phyloP scores from a whole-genome alignment of 1,284 basidiomycete species.

The Hymenochaete sp. region DNA sequence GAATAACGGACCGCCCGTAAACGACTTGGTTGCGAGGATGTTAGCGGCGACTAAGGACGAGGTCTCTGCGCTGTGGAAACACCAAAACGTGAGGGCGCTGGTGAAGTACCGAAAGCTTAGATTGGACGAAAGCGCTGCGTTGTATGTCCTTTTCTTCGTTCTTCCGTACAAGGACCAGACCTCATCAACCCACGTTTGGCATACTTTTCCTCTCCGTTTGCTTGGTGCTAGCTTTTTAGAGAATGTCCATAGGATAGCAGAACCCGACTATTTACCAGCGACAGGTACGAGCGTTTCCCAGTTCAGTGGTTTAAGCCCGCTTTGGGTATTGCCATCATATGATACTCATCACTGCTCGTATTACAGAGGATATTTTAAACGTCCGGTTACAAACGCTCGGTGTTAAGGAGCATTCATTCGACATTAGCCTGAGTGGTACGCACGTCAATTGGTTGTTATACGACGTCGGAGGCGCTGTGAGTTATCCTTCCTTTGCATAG shows the following conservation, averaged over 20 bases:
- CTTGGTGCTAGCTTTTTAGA: conserved; percentile 49
- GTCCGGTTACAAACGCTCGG: conserved; percentile 72
- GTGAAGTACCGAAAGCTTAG: conserved; percentile 49
- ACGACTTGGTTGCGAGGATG: conserved; percentile 48
- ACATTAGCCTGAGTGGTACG: conserved; percentile 51
- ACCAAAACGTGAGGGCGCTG: conserved; percentile 52
- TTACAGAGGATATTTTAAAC: conserved; percentile 60
- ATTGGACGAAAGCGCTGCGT: conserved; percentile 67
- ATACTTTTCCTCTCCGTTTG: conserved; percentile 12
- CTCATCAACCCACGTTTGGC: not conserved
- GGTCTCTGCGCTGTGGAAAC: conserved; percentile 56
- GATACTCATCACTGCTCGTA: not conserved
- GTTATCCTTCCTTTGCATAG: conserved; percentile 24
- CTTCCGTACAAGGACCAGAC: not conserved
- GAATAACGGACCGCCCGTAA: conserved; percentile 29
- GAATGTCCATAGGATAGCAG: conserved; percentile 53
- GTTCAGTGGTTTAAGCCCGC: no score
- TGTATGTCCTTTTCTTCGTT: conserved; percentile 38
- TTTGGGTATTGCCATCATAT: not conserved
- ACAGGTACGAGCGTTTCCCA: conserved; percentile 53
- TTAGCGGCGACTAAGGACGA: conserved; percentile 39
- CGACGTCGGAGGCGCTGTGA: conserved; percentile 72
- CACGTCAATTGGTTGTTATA: conserved; percentile 67
- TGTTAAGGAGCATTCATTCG: conserved; percentile 66
- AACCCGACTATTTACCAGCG: conserved; percentile 59